Conservation (phyloP, 495 filamentous ascomycete species). For the Bombardia bombarda region DNA sequence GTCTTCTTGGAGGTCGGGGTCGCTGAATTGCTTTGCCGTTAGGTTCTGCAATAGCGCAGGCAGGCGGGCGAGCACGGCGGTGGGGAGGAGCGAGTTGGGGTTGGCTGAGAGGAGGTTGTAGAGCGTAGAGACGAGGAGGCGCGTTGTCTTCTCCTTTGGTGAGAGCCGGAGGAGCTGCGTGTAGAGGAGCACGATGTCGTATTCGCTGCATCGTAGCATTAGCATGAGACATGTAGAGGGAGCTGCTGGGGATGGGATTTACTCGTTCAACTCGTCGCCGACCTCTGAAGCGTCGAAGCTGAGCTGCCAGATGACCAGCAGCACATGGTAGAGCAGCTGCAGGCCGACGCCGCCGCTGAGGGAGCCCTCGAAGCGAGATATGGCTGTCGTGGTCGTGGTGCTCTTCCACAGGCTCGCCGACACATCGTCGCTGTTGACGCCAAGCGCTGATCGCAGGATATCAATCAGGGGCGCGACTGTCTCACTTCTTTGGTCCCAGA, state of each 20-base stretch:
- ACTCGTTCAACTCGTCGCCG: slow-evolving; percentile 83
- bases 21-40: slow-evolving; percentile 72
- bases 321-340: slow-evolving; percentile 89
- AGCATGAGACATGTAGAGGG: not conserved
- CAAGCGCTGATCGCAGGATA: slow-evolving; percentile 72
- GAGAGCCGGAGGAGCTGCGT: slow-evolving; percentile 83
- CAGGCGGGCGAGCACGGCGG: slow-evolving; percentile 72
- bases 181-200: slow-evolving; percentile 86
- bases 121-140: slow-evolving; percentile 81
- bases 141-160: slow-evolving; percentile 95
- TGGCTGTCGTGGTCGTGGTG: slow-evolving; percentile 47
- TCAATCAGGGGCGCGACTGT: slow-evolving; percentile 76
- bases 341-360: slow-evolving; percentile 78
- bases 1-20: slow-evolving; percentile 85
- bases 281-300: slow-evolving; percentile 82
- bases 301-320: slow-evolving; percentile 90
- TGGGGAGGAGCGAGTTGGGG: slow-evolving; percentile 67
- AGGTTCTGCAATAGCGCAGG: slow-evolving; percentile 76
- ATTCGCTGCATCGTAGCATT: slow-evolving; percentile 49
- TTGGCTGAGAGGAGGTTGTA: slow-evolving; percentile 77
- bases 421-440: slow-evolving; percentile 57
- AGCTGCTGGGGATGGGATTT: slow-evolving; percentile 22
- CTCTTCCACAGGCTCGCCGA: slow-evolving; percentile 58
- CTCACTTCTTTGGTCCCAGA: slow-evolving; percentile 81
- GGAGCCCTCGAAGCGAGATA: slow-evolving; percentile 51